A percentile compares a stretch with the other conserved stretches of the same genome.
phyloP scores from a whole-genome alignment of 352 stramenopile genomes.

The Globisporangium apiculatum region DNA sequence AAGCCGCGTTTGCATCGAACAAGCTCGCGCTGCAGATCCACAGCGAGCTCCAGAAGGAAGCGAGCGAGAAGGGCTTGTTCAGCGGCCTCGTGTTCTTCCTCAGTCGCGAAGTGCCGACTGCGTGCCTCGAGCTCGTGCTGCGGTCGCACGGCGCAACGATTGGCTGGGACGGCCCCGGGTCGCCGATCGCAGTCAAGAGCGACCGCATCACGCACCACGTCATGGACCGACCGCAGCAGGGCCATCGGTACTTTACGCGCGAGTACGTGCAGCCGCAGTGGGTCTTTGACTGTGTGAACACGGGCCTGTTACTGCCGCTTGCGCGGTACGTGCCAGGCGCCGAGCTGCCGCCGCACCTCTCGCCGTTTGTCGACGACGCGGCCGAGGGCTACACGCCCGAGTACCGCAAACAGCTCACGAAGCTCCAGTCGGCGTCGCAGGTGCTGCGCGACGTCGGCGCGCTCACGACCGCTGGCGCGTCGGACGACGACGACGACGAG shows the following conservation, averaged over 20 bases:
- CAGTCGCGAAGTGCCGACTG: slow-evolving; percentile 92
- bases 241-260: slow-evolving; percentile 83
- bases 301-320: slow-evolving; percentile 91
- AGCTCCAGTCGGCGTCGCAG: slow-evolving; percentile 78
- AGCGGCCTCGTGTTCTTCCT: slow-evolving; percentile 86
- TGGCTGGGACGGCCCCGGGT: slow-evolving; percentile 93
- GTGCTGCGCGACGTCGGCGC: slow-evolving; percentile 56
- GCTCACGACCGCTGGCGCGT: slow-evolving; percentile 27
- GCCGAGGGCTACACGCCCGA: slow-evolving; percentile 96
- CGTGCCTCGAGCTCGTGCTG: slow-evolving; percentile 95
- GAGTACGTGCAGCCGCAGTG: slow-evolving; percentile 99
- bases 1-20: slow-evolving; percentile 80
- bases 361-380: slow-evolving; percentile 97
- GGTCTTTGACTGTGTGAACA: slow-evolving; percentile 98
- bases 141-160: slow-evolving; percentile 91
- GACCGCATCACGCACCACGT: slow-evolving; percentile 96
- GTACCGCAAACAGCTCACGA: slow-evolving; percentile 90
- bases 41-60: slow-evolving; percentile 75
- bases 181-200: slow-evolving; percentile 88
- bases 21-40: slow-evolving; percentile 76
- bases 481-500: slow-evolving; percentile 45
- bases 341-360: slow-evolving; percentile 86
- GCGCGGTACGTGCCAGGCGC: slow-evolving; percentile 90
- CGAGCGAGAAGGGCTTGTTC: slow-evolving; percentile 74
- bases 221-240: slow-evolving; percentile 91